These are phyloP conservation scores for Chondrus crispus DNA, from an alignment of 23 red algal species.

Conservation along the genomic window DNA sequence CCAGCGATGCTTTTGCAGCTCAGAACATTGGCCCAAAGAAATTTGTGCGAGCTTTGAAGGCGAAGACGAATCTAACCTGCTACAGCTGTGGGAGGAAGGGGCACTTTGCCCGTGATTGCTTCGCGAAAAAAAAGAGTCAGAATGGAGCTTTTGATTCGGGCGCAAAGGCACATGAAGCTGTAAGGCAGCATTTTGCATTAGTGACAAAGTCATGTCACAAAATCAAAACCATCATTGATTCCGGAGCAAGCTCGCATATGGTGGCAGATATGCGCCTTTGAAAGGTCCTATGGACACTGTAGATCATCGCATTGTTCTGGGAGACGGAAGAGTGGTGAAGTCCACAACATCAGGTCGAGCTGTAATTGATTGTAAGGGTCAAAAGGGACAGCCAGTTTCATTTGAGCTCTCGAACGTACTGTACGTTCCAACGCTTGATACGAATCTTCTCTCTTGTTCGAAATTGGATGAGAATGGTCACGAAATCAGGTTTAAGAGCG, in stretches of 20 bases:
- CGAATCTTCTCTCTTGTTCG: neutral
- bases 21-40: neutral
- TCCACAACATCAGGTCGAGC: no score
- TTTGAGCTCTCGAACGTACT: neutral
- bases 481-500: neutral
- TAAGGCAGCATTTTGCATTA: no score
- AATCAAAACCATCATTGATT: neutral
- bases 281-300: no score
- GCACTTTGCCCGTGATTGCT: neutral
- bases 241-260: neutral
- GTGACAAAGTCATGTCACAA: no score
- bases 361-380: neutral
- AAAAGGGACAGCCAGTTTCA: neutral
- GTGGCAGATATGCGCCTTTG: neutral
- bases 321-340: no score
- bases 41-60: neutral
- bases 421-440: neutral
- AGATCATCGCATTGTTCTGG: no score
- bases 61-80: neutral
- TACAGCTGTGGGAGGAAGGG: neutral
- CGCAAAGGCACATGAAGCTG: no score
- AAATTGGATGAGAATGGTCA: neutral
- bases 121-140: no score
- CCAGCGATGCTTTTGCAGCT: no score
- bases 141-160: no score